Evolutionary conservation across 2,329 filamentous ascomycete genomes (phyloP), one percentile per base, ranked within the genome.

Genomic region (Talaromyces atroroseus): DNA sequence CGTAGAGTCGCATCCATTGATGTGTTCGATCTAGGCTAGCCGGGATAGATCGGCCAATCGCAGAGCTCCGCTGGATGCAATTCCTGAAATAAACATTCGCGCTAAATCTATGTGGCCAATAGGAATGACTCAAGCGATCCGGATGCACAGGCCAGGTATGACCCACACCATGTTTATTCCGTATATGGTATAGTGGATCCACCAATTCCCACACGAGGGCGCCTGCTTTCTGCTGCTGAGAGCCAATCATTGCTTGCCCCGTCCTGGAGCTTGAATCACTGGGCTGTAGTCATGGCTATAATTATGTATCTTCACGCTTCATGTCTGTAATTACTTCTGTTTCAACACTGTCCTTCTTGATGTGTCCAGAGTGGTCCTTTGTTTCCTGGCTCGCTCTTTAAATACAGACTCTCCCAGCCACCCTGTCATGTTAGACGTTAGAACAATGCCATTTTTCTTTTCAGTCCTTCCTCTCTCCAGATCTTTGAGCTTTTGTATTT

Each of bases 231-330:
- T n/a, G 36, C 47, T 26, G 34, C 50, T 49, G 23, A 5, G 7
- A 34, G 24, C 56, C 56, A 57, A 52, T 54, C 56, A 49, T 29
- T 52, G 45, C 38, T 32, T 47, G 47, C 52, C 54, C 56, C 56
- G 50, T 18, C 1, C 34, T 16, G 21, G 5, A 49, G 29, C 44
- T 38, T 53, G 55, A 52, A 49, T 57, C 49, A 53, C 36, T 6
- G 32, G 14, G 32, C 14, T 36, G 32, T 14, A 36, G 20, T 38
- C 34, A 40, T 51, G 48, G 16, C 36, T 40, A 18, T 18, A 18
- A 40, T 40, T 18, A 40, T 40, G 36, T n/a, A 18, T 40, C 16
- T n/a, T 8, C 36, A 16, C 10, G 36, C 36, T 18, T 40, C 36
- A 20, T 34, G 29, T 49, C 47, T 24, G 8, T 26, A 8, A 34